Evolutionary conservation across 495 filamentous ascomycete genomes (phyloP).

Genomic region (Achaetomiella virescens): DNA sequence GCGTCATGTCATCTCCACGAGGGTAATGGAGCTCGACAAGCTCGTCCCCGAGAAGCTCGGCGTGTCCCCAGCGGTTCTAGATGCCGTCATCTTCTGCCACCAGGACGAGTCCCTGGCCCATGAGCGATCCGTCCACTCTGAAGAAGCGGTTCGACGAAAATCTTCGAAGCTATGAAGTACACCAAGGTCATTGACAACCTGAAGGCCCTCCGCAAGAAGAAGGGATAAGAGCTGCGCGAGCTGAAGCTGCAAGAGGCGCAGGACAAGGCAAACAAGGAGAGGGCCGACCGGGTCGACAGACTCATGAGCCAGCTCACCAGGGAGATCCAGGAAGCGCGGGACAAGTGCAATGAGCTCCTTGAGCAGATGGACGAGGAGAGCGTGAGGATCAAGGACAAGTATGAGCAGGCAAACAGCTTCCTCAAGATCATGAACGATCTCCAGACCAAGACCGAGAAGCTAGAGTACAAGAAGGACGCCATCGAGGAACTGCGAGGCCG

Average conservation of each 20-base stretch:
- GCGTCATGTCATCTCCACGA: conserved; percentile 65
- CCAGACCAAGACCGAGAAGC: conserved; percentile 52
- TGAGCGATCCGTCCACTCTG: conserved; percentile 77
- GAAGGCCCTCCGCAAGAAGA: conserved; percentile 73
- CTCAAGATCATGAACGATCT: conserved; percentile 57
- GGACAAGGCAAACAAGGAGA: conserved; percentile 80
- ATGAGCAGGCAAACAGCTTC: conserved; percentile 40
- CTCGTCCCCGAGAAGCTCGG: conserved; percentile 83
- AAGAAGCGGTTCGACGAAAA: conserved; percentile 96
- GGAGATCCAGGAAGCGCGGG: conserved; percentile 65
- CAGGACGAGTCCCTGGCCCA: conserved; percentile 97
- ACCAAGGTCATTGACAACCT: conserved; percentile 96
- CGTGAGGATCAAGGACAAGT: conserved; percentile 38
- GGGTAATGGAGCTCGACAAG: conserved; percentile 70
- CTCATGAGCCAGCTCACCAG: conserved; percentile 55
- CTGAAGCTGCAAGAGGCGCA: conserved; percentile 67
- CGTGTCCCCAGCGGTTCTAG: conserved; percentile 82
- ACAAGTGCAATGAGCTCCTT: conserved; percentile 50
- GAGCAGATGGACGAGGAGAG: conserved; percentile 40
- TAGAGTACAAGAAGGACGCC: conserved; percentile 48
- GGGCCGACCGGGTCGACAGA: conserved; percentile 64
- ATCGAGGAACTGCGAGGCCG: conserved; percentile 62
- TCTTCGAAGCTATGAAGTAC: conserved; percentile 94
- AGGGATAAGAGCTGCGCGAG: conserved; percentile 65
- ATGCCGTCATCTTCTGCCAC: conserved; percentile 96